A percentile compares a stretch with the other conserved stretches of the same genome.
phyloP scores from a whole-genome alignment of 352 stramenopile genomes.

The Phytophthora citricola region DNA sequence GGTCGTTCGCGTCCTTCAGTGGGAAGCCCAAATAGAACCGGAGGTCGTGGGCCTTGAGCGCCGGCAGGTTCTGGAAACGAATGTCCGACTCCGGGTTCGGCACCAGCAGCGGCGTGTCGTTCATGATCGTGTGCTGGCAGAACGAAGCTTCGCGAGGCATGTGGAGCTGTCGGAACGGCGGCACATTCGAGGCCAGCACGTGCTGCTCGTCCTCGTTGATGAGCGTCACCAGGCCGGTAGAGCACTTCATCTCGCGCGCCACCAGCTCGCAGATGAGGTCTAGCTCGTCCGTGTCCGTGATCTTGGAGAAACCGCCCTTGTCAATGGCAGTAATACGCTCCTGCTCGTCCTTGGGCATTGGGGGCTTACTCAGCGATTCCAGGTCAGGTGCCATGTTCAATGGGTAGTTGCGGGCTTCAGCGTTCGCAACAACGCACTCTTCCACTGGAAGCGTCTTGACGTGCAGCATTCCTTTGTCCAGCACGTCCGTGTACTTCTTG shows the following conservation, averaged over 20 bases:
- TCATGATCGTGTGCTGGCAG: slow-evolving; percentile 77
- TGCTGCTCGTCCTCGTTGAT: slow-evolving; percentile 58
- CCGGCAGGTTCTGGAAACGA: slow-evolving; percentile 60
- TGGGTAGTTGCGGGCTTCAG: slow-evolving; percentile 48
- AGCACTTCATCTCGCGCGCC: slow-evolving; percentile 62
- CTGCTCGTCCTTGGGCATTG: slow-evolving; percentile 49
- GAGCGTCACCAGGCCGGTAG: slow-evolving; percentile 61
- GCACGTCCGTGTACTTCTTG: slow-evolving; percentile 38
- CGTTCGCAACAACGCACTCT: slow-evolving; percentile 43
- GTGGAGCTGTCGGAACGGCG: slow-evolving; percentile 36
- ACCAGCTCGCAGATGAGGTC: slow-evolving; percentile 68
- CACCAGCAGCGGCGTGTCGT: slow-evolving; percentile 63
- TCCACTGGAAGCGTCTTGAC: slow-evolving; percentile 39
- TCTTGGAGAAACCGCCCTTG: slow-evolving; percentile 42
- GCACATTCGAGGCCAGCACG: slow-evolving; percentile 48
- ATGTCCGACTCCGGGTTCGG: slow-evolving; percentile 65
- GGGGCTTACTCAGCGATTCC: slow-evolving; percentile 28
- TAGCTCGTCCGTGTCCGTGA: slow-evolving; percentile 62
- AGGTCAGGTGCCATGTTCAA: slow-evolving; percentile 36
- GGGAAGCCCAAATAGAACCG: slow-evolving; percentile 56
- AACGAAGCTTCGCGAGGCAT: slow-evolving; percentile 69
- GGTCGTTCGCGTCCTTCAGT: slow-evolving; percentile 49
- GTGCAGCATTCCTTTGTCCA: slow-evolving; percentile 40
- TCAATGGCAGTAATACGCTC: slow-evolving; percentile 49
- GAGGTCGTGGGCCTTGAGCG: slow-evolving; percentile 36